A percentile compares a stretch with the other conserved stretches of the same genome.
phyloP scores from a whole-genome alignment of 495 filamentous ascomycete genomes.

The Usnea hakonensis region DNA sequence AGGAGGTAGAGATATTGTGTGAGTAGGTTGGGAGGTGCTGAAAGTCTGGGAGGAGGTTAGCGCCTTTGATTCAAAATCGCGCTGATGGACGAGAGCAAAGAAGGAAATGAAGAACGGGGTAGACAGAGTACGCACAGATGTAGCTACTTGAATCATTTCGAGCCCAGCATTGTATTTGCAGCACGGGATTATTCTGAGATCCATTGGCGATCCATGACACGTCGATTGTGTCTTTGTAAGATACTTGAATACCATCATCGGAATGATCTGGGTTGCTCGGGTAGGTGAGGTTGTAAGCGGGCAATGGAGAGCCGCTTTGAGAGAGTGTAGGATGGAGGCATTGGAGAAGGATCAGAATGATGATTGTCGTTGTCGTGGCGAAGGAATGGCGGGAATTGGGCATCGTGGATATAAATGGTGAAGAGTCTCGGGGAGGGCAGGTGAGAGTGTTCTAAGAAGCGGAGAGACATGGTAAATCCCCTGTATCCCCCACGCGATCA shows the following conservation, averaged over 20 bases:
- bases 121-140: not conserved
- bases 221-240: not conserved
- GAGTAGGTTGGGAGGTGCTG: not conserved
- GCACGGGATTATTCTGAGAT: not conserved
- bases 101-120: not conserved
- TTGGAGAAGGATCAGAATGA: not conserved
- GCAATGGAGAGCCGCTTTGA: not conserved
- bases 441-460: too few relatives aligned
- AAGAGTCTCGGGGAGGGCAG: too few relatives aligned
- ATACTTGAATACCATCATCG: not conserved
- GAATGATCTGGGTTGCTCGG: not conserved
- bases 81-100: not conserved
- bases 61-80: not conserved
- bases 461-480: too few relatives aligned
- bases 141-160: not conserved
- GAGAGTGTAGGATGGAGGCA: not conserved
- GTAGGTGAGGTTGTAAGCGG: not conserved
- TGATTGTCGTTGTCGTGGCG: not conserved
- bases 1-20: too few relatives aligned
- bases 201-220: not conserved
- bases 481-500: too few relatives aligned
- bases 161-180: not conserved
- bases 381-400: not conserved
- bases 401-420: too few relatives aligned
- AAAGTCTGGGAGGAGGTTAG: not conserved